These are phyloP conservation scores for Lactarius sp. DNA, from an alignment of 768 basidiomycete species.

Conservation along the genomic window DNA sequence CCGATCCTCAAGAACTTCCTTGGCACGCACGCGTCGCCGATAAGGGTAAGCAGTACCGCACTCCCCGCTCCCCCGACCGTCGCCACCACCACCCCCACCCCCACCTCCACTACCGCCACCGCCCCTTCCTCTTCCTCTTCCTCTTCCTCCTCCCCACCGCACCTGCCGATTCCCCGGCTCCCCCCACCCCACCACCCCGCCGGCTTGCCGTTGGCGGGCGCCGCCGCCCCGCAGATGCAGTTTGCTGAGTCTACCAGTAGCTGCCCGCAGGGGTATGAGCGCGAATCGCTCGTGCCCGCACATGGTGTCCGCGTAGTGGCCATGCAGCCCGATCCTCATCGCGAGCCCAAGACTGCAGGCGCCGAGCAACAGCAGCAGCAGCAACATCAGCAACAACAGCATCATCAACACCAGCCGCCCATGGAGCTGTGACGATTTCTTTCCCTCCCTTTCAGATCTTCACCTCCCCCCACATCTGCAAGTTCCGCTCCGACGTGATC, in stretches of 20 bases:
- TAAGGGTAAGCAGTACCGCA: constrained; percentile 34
- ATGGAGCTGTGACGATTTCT: constrained; percentile 7
- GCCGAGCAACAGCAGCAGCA: not conserved
- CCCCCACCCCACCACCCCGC: not conserved
- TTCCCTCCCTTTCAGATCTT: not conserved
- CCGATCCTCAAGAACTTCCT: constrained; percentile 79
- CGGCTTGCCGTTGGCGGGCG: not conserved
- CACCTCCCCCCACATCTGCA: not conserved
- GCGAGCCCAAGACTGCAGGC: not conserved
- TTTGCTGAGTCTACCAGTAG: constrained; percentile 1
- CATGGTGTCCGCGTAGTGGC: not conserved
- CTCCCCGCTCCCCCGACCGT: constrained; percentile 16
- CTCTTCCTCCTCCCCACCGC: not conserved
- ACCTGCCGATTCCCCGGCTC: not conserved
- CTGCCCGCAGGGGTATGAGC: constrained; percentile 7
- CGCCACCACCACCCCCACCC: not conserved
- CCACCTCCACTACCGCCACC: not conserved
- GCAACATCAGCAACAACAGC: not conserved
- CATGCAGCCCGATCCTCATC: not conserved
- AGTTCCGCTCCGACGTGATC: constrained; percentile 3
- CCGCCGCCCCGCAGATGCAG: constrained; percentile 1
- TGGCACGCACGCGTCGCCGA: constrained; percentile 55
- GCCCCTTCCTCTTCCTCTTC: not conserved
- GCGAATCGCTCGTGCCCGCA: not conserved
- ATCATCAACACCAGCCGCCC: not conserved